Base-by-base conservation (phyloP, 2,329 filamentous ascomycete species). In the Epichloe hybrida region DNA sequence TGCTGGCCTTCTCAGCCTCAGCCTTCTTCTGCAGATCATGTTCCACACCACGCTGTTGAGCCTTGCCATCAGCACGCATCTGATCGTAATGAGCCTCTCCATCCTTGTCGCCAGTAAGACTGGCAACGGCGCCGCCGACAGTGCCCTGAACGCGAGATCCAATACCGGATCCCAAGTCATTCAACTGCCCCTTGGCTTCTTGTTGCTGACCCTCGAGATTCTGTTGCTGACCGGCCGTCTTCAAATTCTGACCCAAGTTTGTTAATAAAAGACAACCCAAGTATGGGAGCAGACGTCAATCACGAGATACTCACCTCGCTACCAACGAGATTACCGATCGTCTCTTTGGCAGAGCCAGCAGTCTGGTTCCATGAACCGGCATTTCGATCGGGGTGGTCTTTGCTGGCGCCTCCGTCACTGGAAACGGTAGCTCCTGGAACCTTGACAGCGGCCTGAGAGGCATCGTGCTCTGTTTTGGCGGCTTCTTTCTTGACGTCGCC, bases 321-420 rank as follows among this genome's bases (percentile, higher is more conserved):
- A 53, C 90, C 91, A 27, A 91, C 57, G 5, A 91, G 59, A 17
- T 83, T 82, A 52, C 91, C 91, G 1, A 93, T 56, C 4, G 82
- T 73, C 65, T 96, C 88, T 73, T 96, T 96, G 42, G 83, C 83
- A 1, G 84, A 79, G 49, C 90, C 91, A n/a, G 90, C 63, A 5
- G 88, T 95, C 71, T 96, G 90, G 72, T 95, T 88, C 82, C 85
- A 94, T 17, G 76, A 75, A 42, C 91, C 90, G 17, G 79, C 65
- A 21, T 75, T 71, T 56, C 89, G 86, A 65, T 91, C 74, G 11
- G 82, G 73, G 67, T 87, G 74, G 67, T 95, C 88, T 58, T 79
- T 75, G 55, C 83, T 77, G 46, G 86, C 72, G 37, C 81, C 84
- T 46, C 88, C 88, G 0, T 80, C 78, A 48, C 82, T 73, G 11